Conservation (phyloP, 768 basidiomycete genomes). For the Artomyces pyxidatus region DNA sequence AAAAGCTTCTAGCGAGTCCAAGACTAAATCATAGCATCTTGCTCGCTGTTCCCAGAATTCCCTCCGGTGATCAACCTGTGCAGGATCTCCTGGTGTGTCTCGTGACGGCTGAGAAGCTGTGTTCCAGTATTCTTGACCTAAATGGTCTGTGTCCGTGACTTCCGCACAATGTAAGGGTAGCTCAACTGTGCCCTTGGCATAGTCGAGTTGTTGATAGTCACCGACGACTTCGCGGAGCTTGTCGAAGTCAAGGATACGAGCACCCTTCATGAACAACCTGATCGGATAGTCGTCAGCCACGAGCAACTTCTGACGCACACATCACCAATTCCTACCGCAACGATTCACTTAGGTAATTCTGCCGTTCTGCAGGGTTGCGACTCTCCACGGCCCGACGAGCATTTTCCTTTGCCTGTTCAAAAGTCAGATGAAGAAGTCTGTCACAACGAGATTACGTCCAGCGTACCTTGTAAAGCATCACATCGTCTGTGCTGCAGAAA, state of each 20-base stretch:
- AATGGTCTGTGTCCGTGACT: slow-evolving; percentile 66
- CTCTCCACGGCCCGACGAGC: slow-evolving; percentile 85
- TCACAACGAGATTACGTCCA: background rate
- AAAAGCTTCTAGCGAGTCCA: slow-evolving; percentile 73
- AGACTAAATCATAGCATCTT: slow-evolving; percentile 74
- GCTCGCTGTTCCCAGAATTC: slow-evolving; percentile 52
- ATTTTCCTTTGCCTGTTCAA: slow-evolving; percentile 78
- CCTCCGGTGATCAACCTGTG: slow-evolving; percentile 41
- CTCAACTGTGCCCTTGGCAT: slow-evolving; percentile 79
- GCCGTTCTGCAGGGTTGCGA: slow-evolving; percentile 61
- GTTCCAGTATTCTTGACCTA: slow-evolving; percentile 71
- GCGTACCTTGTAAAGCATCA: slow-evolving; percentile 91
- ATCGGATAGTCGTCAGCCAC: background rate
- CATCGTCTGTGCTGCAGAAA: slow-evolving; percentile 97
- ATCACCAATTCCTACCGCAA: slow-evolving; percentile 46
- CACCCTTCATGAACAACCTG: slow-evolving; percentile 85
- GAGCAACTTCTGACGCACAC: no score
- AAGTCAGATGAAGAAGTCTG: background rate
- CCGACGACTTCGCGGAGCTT: slow-evolving; percentile 79
- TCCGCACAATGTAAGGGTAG: slow-evolving; percentile 80
- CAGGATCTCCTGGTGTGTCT: slow-evolving; percentile 27
- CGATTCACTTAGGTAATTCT: slow-evolving; percentile 79
- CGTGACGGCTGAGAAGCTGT: slow-evolving; percentile 19
- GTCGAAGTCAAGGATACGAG: slow-evolving; percentile 74
- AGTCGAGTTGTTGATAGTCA: slow-evolving; percentile 83